phyloP scores from a whole-genome alignment of 441 rosid species.

The Adansonia madagascariensis region DNA sequence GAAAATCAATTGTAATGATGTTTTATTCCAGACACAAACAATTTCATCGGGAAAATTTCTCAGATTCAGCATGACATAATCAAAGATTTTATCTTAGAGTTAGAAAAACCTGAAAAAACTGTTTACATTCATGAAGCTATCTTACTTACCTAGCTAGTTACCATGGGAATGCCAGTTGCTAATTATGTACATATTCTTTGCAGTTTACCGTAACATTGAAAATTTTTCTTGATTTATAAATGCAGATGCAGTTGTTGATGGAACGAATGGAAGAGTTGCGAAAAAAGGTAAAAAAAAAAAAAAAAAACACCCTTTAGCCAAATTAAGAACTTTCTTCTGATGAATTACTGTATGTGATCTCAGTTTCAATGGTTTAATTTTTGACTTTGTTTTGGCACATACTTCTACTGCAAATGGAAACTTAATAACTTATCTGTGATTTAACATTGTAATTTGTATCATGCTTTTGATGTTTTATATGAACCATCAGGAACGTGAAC shows the following conservation, averaged over 20 bases:
- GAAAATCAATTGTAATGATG: neutral
- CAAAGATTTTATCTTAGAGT: neutral
- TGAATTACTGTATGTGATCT: neutral
- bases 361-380: neutral
- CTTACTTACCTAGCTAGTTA: neutral
- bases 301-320: neutral
- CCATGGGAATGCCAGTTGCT: neutral
- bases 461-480: neutral
- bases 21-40: neutral
- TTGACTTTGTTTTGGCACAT: neutral
- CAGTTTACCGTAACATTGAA: neutral
- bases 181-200: neutral
- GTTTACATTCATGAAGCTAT: neutral
- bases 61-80: neutral
- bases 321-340: neutral
- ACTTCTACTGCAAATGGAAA: neutral
- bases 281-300: slow-evolving; percentile 30
- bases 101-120: neutral
- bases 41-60: neutral
- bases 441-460: neutral
- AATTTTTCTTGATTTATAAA: neutral
- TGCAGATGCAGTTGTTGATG: slow-evolving; percentile 37
- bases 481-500: slow-evolving; percentile 35
- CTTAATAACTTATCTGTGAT: neutral
- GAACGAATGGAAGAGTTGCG: slow-evolving; percentile 37